A percentile compares a stretch with the other conserved stretches of the same genome.
These are phyloP conservation scores for Phytophthora nicotianae DNA, from an alignment of 352 stramenopile species.

Conservation along the genomic window DNA sequence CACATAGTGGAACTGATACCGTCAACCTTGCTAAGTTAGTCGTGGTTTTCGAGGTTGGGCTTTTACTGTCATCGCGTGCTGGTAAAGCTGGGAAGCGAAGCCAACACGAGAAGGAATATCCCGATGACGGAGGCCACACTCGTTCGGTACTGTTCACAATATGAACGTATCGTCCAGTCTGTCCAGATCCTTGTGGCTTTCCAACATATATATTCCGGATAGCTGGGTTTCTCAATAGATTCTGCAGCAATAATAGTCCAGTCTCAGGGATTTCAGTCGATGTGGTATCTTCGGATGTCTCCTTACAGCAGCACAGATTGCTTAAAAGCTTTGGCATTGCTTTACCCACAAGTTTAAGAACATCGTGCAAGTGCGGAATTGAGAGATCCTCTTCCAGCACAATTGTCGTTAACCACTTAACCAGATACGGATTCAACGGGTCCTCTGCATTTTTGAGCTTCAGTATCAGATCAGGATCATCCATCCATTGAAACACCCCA, in stretches of 20 bases:
- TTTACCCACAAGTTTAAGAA: slow-evolving; percentile 55
- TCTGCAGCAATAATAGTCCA: slow-evolving; percentile 53
- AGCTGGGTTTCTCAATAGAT: slow-evolving; percentile 41
- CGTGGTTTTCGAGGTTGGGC: background rate
- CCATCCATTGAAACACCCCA: slow-evolving; percentile 64
- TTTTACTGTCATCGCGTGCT: background rate
- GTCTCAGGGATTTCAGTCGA: slow-evolving; percentile 22
- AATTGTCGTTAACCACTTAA: slow-evolving; percentile 50
- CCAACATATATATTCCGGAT: slow-evolving; percentile 65
- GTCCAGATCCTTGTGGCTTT: slow-evolving; percentile 50
- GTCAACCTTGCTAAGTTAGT: slow-evolving; percentile 2
- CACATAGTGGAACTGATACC: slow-evolving; percentile 55
- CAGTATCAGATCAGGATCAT: slow-evolving; percentile 39
- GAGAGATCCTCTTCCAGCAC: slow-evolving; percentile 51
- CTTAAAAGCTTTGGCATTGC: slow-evolving; percentile 54
- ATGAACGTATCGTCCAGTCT: slow-evolving; percentile 69
- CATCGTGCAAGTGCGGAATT: slow-evolving; percentile 57
- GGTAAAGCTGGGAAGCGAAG: slow-evolving; percentile 48
- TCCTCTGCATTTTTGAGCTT: slow-evolving; percentile 41
- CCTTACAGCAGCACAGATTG: slow-evolving; percentile 12
- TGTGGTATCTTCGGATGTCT: background rate
- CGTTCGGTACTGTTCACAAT: slow-evolving; percentile 65
- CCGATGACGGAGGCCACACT: slow-evolving; percentile 69
- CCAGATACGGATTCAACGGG: slow-evolving; percentile 39
- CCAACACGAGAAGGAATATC: slow-evolving; percentile 84